phyloP scores from a whole-genome alignment of 352 stramenopile species.

The Phytophthora constricta region DNA sequence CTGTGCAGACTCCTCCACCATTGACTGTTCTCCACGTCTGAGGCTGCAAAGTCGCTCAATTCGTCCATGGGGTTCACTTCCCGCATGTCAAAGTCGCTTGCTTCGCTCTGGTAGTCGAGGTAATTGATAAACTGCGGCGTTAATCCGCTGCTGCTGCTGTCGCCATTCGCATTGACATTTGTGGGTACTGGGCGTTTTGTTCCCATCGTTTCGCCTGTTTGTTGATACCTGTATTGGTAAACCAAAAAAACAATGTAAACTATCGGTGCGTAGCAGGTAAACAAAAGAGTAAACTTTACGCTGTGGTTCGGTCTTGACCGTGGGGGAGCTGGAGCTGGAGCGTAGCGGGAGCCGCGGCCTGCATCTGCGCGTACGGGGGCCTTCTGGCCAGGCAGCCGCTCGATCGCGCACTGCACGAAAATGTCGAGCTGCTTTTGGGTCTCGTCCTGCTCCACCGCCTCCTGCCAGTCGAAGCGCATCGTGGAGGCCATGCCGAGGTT shows the following conservation, averaged over 20 bases:
- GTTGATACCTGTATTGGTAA: too few species aligned
- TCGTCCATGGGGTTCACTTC: slow-evolving; percentile 75
- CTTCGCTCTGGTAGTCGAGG: slow-evolving; percentile 47
- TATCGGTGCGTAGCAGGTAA: too few species aligned
- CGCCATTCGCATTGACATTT: neutral
- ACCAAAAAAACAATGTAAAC: neutral
- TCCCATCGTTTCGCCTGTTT: too few species aligned
- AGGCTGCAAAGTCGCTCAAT: slow-evolving; percentile 68
- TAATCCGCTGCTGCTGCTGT: neutral
- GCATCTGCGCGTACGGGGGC: neutral
- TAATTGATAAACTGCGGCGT: slow-evolving; percentile 38
- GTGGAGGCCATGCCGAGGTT: neutral
- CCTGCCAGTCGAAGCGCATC: slow-evolving; percentile 42
- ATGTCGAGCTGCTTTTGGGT: slow-evolving; percentile 32
- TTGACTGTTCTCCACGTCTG: too few species aligned
- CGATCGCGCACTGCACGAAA: slow-evolving; percentile 30
- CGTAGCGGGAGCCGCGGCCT: slow-evolving; percentile 20
- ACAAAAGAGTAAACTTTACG: neutral
- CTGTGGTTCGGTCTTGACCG: slow-evolving; percentile 31
- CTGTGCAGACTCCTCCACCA: slow-evolving; percentile 1
- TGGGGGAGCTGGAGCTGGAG: slow-evolving; percentile 10
- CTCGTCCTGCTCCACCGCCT: slow-evolving; percentile 35
- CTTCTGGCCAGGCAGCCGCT: slow-evolving; percentile 23
- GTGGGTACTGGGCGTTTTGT: too few species aligned
- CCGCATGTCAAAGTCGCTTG: slow-evolving; percentile 50